phyloP scores from a whole-genome alignment of 495 filamentous ascomycete species.

The Talaromyces thailandensis region DNA sequence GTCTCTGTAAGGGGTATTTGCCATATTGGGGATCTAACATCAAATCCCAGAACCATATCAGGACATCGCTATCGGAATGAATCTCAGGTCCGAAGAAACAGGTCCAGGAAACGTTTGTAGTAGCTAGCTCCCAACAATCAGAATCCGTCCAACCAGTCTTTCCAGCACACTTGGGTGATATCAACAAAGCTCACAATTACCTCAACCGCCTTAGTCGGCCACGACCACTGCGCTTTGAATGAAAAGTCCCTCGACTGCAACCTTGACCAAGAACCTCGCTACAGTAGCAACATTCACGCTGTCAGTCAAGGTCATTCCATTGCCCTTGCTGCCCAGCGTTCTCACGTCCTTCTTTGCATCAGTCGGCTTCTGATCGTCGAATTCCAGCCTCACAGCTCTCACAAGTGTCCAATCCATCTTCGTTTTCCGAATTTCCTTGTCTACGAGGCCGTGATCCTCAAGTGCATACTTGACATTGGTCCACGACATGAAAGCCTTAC shows the following conservation, averaged over 20 bases:
- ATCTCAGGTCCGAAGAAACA: no score
- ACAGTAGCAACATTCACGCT: conserved; percentile 18
- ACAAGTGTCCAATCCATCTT: conserved; percentile 35
- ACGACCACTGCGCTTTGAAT: conserved; percentile 16
- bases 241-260: conserved; percentile 14
- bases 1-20: no score
- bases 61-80: no score
- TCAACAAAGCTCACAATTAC: conserved; percentile 11
- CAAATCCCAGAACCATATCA: no score
- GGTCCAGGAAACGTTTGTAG: no score
- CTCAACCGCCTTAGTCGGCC: conserved; percentile 10
- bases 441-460: conserved; percentile 33
- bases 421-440: conserved; percentile 27
- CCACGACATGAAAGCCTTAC: conserved; percentile 30
- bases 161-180: conserved; percentile 9
- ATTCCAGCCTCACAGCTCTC: conserved; percentile 26
- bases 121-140: background rate
- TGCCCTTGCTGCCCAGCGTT: conserved; percentile 19
- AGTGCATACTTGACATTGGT: conserved; percentile 37
- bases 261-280: conserved; percentile 20
- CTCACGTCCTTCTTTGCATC: conserved; percentile 16
- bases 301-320: conserved; percentile 18
- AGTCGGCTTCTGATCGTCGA: conserved; percentile 17
- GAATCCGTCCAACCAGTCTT: background rate
- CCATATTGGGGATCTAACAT: no score